Base-by-base conservation (phyloP, 768 basidiomycete species). In the Calocera cornea region DNA sequence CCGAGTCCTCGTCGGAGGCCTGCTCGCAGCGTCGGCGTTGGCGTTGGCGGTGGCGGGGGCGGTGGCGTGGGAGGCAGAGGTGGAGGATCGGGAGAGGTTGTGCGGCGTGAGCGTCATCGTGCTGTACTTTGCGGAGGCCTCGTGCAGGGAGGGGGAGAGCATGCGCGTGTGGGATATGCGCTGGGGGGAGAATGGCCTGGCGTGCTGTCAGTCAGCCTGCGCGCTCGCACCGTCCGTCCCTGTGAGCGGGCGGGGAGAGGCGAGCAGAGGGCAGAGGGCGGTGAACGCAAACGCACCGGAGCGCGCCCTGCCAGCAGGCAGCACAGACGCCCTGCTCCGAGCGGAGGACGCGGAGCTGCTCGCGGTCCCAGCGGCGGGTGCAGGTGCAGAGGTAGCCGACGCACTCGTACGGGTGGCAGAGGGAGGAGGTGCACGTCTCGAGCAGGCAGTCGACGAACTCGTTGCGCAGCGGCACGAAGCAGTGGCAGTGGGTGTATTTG, bases 401-500 rank as follows among this genome's bases (percentile, higher is more conserved):
- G 31, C 54, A 60, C 27, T 60, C 54, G 31, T 60, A 60, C 24
- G 54, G 54, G 31, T 60, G 54, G 31, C 54, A 60, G 24, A 60
- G 54, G 10, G 54, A 60, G 54, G 54, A 60, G 5, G 54, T 60
- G 54, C 54, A 60, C 5, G 54, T 60, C 22, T 60, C 54, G 54
- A 22, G 22, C 27, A 60, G 54, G 54, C 54, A 60, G 54, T 60
- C 54, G 14, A 60, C 54, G 54, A 60, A 60, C 31, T 60, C 54
- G 2, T 33, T 27, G 14, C 54, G 24, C 5, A 60, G 54, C 14
- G 54, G 54, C 14, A 60, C 14, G 31, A 60, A 60, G 54, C 54
- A 60, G 2, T 33, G 27, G 54, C 54, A 60, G 54, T 5, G 10
- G 54, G 54, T 60, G 27, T 27, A 29, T 60, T 60, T 60, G 54